These are phyloP conservation scores for Mycotypha africana DNA, from an alignment of 371 early-diverging fungal species.

Conservation along the genomic window DNA sequence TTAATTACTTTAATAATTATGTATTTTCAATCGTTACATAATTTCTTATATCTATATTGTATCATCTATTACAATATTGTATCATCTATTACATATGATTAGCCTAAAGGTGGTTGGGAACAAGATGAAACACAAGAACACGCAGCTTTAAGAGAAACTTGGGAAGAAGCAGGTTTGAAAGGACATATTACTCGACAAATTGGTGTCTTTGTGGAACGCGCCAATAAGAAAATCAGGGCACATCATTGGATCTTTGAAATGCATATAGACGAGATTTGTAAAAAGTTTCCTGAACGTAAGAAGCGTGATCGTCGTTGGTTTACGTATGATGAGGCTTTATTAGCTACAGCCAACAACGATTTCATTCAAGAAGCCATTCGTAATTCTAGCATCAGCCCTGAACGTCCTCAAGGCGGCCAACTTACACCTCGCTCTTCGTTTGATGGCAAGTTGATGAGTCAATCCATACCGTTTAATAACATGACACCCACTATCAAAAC, in stretches of 20 bases:
- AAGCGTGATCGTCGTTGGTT: constrained; percentile 62
- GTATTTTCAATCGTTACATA: too few relatives aligned
- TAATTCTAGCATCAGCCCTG: constrained; percentile 25
- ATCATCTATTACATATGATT: constrained; percentile 1
- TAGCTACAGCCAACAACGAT: constrained; percentile 36
- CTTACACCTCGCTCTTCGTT: not conserved
- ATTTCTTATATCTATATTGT: not conserved
- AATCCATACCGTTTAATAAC: too few relatives aligned
- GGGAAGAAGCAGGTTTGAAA: constrained; percentile 63
- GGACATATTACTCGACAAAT: constrained; percentile 47
- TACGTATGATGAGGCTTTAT: constrained; percentile 54
- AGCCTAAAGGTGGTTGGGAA: constrained; percentile 71
- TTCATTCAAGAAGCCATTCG: constrained; percentile 56
- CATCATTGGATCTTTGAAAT: constrained; percentile 58
- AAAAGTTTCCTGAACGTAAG: constrained; percentile 56
- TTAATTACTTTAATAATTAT: too few relatives aligned
- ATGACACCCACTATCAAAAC: not conserved
- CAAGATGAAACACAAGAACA: constrained; percentile 60
- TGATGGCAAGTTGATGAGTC: not conserved
- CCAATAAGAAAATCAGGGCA: constrained; percentile 46
- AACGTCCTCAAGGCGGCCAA: not conserved
- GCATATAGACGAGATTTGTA: constrained; percentile 49
- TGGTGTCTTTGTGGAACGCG: constrained; percentile 47
- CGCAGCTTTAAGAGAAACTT: constrained; percentile 61
- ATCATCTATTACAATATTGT: not conserved